These are phyloP conservation scores for Cladosporium sp. DNA, from an alignment of 2,329 filamentous ascomycete species.

Conservation along the genomic window DNA sequence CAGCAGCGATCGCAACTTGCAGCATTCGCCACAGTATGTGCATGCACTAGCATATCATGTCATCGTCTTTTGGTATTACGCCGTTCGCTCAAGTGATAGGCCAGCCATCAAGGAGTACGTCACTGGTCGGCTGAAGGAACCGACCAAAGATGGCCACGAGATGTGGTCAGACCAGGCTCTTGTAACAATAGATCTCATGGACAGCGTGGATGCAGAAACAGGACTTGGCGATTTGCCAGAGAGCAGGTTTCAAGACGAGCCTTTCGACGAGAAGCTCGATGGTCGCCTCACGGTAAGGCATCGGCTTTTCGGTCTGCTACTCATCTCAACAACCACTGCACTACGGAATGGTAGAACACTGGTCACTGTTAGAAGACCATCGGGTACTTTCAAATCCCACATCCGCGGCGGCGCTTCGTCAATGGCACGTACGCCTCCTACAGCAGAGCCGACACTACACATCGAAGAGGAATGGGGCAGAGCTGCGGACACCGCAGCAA, in stretches of 20 bases:
- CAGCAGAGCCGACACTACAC: slow-evolving; percentile 8
- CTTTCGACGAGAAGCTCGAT: slow-evolving; percentile 57
- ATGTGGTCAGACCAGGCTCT: slow-evolving; percentile 85
- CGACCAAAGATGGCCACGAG: slow-evolving; percentile 66
- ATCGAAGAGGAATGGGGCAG: slow-evolving; percentile 5
- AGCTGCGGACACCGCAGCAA: background rate
- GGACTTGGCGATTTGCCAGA: background rate
- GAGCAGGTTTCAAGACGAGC: slow-evolving; percentile 1
- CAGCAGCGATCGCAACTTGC: slow-evolving; percentile 8
- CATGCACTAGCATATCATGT: slow-evolving; percentile 91
- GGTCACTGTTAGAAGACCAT: slow-evolving; percentile 28
- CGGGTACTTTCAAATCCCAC: slow-evolving; percentile 19
- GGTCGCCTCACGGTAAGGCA: slow-evolving; percentile 61
- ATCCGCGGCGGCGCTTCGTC: slow-evolving; percentile 5
- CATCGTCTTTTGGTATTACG: slow-evolving; percentile 94
- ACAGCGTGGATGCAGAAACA: slow-evolving; percentile 26
- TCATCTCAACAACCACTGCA: slow-evolving; percentile 68
- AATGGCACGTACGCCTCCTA: slow-evolving; percentile 2
- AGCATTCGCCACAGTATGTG: slow-evolving; percentile 55
- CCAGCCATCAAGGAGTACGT: slow-evolving; percentile 85
- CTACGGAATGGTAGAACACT: slow-evolving; percentile 31
- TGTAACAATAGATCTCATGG: slow-evolving; percentile 77
- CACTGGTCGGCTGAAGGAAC: slow-evolving; percentile 72
- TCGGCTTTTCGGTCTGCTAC: slow-evolving; percentile 68
- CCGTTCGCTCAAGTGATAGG: slow-evolving; percentile 76